These are phyloP conservation scores for Gracilaria domingensis DNA, from an alignment of 23 red algal species.

Conservation along the genomic window DNA sequence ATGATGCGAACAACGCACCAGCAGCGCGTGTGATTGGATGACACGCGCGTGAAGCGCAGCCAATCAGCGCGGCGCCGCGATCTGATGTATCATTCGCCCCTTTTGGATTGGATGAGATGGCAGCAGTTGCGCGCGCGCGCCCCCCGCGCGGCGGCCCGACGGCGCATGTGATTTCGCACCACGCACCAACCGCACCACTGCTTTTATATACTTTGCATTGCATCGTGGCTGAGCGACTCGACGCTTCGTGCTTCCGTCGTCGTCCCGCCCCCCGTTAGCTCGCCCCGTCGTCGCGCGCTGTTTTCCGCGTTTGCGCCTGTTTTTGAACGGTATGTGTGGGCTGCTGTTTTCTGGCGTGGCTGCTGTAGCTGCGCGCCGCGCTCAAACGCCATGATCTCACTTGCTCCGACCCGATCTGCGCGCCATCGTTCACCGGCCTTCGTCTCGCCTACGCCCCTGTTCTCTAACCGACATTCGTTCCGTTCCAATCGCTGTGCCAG, in stretches of 20 bases:
- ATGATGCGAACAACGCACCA: neutral
- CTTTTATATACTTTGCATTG: neutral
- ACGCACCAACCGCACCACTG: too few relatives aligned
- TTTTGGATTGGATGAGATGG: conserved; percentile 9
- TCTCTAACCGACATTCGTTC: neutral
- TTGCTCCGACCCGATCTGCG: neutral
- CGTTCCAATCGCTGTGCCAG: neutral
- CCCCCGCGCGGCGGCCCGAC: too few relatives aligned
- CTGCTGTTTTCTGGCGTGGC: neutral
- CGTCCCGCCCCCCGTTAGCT: neutral
- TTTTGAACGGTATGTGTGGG: neutral
- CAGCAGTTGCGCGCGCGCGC: neutral
- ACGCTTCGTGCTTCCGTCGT: neutral
- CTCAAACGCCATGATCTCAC: neutral
- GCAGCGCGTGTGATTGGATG: neutral
- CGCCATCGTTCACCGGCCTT: neutral
- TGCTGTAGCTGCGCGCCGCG: conserved; percentile 1
- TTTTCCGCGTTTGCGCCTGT: neutral
- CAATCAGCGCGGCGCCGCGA: neutral
- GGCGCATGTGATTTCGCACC: too few relatives aligned
- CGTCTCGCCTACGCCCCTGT: neutral
- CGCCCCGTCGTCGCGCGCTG: neutral
- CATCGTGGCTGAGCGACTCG: neutral
- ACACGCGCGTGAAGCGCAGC: neutral
- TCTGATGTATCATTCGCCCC: neutral